phyloP scores from a whole-genome alignment of 306 rosid species.

The Hippophae tibetana region DNA sequence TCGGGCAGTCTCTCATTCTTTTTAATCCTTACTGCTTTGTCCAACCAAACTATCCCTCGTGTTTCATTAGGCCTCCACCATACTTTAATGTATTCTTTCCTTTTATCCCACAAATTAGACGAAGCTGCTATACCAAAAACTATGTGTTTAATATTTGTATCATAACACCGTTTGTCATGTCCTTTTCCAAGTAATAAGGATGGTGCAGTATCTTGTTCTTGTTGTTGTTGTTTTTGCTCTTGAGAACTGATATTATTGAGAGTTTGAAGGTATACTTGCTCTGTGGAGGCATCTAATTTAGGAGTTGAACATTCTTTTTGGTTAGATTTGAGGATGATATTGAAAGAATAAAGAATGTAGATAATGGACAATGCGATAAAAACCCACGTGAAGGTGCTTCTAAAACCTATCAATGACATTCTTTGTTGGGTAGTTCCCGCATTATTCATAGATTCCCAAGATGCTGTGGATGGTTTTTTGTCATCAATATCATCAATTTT shows the following conservation, averaged over 20 bases:
- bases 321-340: slow-evolving; percentile 34
- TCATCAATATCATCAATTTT: too few relatives aligned
- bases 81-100: slow-evolving; percentile 71
- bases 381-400: slow-evolving; percentile 43
- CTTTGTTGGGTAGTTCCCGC: too few relatives aligned
- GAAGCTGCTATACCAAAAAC: slow-evolving; percentile 88
- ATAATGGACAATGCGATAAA: slow-evolving; percentile 31
- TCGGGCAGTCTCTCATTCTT: slow-evolving; percentile 51
- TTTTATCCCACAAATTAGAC: slow-evolving; percentile 48
- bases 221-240: not conserved
- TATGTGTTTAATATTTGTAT: slow-evolving; percentile 45
- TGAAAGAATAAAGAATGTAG: slow-evolving; percentile 52
- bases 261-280: slow-evolving; percentile 18
- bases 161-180: too few relatives aligned
- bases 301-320: slow-evolving; percentile 33
- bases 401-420: slow-evolving; percentile 15
- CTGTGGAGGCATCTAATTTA: slow-evolving; percentile 12
- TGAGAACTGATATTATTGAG: slow-evolving; percentile 21
- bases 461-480: too few relatives aligned
- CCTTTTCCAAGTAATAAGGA: too few relatives aligned
- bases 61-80: slow-evolving; percentile 86
- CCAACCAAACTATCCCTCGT: slow-evolving; percentile 83
- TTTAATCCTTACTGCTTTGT: slow-evolving; percentile 25
- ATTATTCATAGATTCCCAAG: too few relatives aligned
- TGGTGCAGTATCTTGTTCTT: not conserved